Base-by-base conservation (phyloP, 2,329 filamentous ascomycete genomes). In the Talaromyces islandicus region DNA sequence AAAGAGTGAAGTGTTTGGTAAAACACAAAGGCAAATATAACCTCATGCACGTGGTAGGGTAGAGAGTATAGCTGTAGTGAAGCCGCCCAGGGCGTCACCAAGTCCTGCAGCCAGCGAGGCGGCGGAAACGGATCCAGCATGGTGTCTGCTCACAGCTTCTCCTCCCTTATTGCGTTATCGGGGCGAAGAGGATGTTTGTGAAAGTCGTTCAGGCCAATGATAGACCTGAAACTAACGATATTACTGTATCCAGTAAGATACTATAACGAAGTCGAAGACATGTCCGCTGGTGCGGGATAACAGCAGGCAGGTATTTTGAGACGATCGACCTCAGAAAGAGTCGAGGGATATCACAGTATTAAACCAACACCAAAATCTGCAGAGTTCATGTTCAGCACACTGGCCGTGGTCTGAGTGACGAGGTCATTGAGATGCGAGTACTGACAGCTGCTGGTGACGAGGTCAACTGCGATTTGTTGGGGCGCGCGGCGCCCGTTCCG, bases 41-140 rank as follows among this genome's bases (percentile, higher is more conserved):
- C 77, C 70, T 88, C 85, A 74, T 88, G 85, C 68, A 82, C 77
- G 71, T 88, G 85, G 60, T 84, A 75, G 3, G 83, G 77, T 17
- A 88, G 79, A 11, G 83, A 82, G 19, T 80, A 76, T 43, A 87
- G 77, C 54, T 73, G 75, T 60, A 85, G 69, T n/a, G 69, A 72
- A 60, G 80, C 73, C 62, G 83, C 80, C 65, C 83, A 72, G 7
- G 83, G 84, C 62, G 79, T 73, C 58, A 79, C 68, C 61, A 77
- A 71, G 50, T 73, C 69, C 64, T 79, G 73, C 46, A 87, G 78
- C 73, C 77, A 77, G 58, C 71, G 69, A n/a, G 85, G 83, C 7
- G 82, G 75, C 21, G 80, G 73, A 7, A 73, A 73, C 56, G 77
- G 78, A 63, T 80, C 77, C 62, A 78, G 68, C 77, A 79, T 79